Base-by-base conservation (phyloP, 495 filamentous ascomycete species). In the Thermothielavioides terrestris region DNA sequence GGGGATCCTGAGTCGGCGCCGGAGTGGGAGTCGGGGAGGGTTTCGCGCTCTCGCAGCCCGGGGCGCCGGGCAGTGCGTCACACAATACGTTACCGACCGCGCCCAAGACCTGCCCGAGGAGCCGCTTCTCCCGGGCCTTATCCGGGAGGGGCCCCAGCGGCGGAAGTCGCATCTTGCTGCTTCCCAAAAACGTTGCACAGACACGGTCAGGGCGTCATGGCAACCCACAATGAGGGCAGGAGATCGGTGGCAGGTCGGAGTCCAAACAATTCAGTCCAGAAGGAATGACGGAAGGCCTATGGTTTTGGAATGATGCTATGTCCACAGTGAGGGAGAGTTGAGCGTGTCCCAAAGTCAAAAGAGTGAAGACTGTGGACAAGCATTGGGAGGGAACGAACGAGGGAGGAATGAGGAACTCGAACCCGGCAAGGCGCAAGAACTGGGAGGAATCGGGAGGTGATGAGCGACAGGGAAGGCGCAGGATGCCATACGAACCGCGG, bases 311-410 rank as follows among this genome's bases (percentile, higher is more conserved):
- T n/a, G n/a, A n/a, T n/a, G n/a, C n/a, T n/a, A 30, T 6, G 11
- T 30, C 11, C 27, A 30, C n/a, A n/a, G n/a, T n/a, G 31, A 46
- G 25, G 1, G 15, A 42, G 14, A 17, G 38, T 36, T 2, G 10
- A 17, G 37, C 46, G 10, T 37, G n/a, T n/a, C n/a, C 20, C 30
- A 40, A 34, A 41, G 46, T 18, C 52, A 31, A 54, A 54, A 5
- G 52, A 54, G 46, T 54, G 52, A 54, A 54, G 52, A 49, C 52
- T 35, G 12, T 12, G 23, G 40, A 30, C 15, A 20, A 20, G 41
- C 18, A 15, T 8, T 32, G n/a, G 15, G 5, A 28, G 31, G 20
- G 32, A 54, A 18, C 12, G 31, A 32, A 27, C 1, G 30, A 27
- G 25, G 22, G 34, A 48, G 28, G 32, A 25, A 5, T 3, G 11